A percentile compares a stretch with the other conserved stretches of the same genome.
These are phyloP conservation scores for sorghum (Sorghum bicolor) DNA, from an alignment of 176 grass and related monocot species.

Conservation along the genomic window DNA sequence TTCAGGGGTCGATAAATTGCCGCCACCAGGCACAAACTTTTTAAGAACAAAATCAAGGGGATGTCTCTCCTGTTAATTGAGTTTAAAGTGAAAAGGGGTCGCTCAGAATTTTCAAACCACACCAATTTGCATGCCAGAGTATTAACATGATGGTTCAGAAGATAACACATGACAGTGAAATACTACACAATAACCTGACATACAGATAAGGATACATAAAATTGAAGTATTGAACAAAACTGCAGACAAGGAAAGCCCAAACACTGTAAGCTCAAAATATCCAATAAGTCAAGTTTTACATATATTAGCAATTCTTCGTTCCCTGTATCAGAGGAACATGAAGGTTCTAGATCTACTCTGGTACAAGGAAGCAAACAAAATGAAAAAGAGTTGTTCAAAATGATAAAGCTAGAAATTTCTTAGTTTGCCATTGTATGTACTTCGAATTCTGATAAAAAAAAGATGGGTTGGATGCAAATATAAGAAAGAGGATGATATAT, in stretches of 20 bases:
- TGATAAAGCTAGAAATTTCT: background rate
- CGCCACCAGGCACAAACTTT: background rate
- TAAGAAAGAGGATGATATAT: background rate
- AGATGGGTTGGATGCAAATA: background rate
- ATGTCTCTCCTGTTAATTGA: background rate
- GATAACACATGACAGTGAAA: background rate
- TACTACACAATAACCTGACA: background rate
- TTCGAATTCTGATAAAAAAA: background rate
- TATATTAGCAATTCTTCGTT: background rate
- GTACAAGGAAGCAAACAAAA: conserved; percentile 1
- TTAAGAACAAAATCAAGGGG: background rate
- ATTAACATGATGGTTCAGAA: background rate
- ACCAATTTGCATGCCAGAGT: background rate
- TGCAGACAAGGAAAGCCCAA: background rate
- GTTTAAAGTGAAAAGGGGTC: background rate
- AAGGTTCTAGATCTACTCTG: no score
- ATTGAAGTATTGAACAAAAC: background rate
- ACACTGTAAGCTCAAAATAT: background rate
- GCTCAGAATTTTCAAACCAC: background rate
- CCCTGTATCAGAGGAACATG: background rate
- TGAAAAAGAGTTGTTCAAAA: background rate
- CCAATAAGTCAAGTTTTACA: background rate
- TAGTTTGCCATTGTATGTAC: background rate
- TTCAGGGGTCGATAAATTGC: background rate
- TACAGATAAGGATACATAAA: background rate